Conservation (phyloP, 176 grass and related monocot genomes). For the Oryza punctata region DNA sequence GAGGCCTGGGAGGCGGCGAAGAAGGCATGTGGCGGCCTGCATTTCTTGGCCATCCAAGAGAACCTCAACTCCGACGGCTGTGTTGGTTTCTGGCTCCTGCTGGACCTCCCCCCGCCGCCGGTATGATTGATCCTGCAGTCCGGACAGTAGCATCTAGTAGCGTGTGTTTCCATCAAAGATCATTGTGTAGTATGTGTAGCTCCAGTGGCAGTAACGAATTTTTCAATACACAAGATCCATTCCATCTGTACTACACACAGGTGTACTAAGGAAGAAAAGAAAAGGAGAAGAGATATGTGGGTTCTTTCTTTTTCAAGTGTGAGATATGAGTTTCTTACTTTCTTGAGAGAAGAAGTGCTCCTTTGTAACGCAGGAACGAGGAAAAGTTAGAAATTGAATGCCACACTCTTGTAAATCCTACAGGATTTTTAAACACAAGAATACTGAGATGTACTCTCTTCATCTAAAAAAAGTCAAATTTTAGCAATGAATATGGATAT, state of each 20-base stretch:
- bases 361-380: no score
- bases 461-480: no score
- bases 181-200: constrained; percentile 39
- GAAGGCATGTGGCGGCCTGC: constrained; percentile 78
- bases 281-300: not conserved
- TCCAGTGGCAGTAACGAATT: constrained; percentile 18
- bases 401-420: no score
- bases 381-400: no score
- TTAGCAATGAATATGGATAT: no score
- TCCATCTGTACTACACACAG: not conserved
- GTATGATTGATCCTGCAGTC: constrained; percentile 41
- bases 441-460: no score
- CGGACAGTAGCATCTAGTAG: not conserved
- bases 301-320: no score
- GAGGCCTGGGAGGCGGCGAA: constrained; percentile 96
- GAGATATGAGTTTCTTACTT: no score
- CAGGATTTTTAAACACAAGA: no score
- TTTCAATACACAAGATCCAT: constrained; percentile 7
- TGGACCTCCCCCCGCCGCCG: constrained; percentile 81
- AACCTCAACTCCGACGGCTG: constrained; percentile 80
- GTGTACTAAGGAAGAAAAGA: not conserved
- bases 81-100: constrained; percentile 90
- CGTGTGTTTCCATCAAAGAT: not conserved
- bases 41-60: constrained; percentile 94
- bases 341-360: no score